Base-by-base conservation (phyloP, 768 basidiomycete genomes). In the Amyloporia xantha region DNA sequence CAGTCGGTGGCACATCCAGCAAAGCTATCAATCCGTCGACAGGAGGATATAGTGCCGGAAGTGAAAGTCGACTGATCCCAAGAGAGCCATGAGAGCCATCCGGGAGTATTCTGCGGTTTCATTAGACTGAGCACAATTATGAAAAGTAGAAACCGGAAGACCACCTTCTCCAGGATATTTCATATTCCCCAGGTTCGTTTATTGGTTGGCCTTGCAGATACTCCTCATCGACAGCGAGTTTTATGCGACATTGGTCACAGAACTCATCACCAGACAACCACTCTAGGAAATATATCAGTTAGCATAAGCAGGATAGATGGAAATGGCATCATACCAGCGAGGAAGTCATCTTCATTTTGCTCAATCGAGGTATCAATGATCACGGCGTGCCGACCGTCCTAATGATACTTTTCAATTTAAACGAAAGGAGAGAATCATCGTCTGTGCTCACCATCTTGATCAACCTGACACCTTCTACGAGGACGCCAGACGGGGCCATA, bases 221-320 rank as follows among this genome's bases (percentile, higher is more conserved):
- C 13, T 73, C 71, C 26, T 74, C 77, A 20, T 67, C 64, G 23
- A 66, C 55, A 3, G 71, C 61, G 49, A 84, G 59, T 39, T 67
- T 70, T 35, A 87, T 65, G 10, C 75, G 74, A 56, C 78, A 82
- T 19, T 73, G 58, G 27, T 79, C 73, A 36, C 73, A 75, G 52
- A 87, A 77, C 51, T 77, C 76, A 56, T 91, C 89, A 0, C 82
- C 84, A 9, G 77, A 59, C 21, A 78, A 62, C 65, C 78, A 85
- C 52, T 84, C 86, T 86, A 52, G 7, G 19, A 21, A 10, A 25
- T 43, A 2, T 13, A 26, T 59, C 24, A 56, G 50, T 28, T 33
- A 20, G 28, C 25, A 44, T n/a, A 7, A 49, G 27, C 13, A 53
- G 10, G 13, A 5, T 45, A n/a, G 20, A 35, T 38, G 11, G 33